Conservation (phyloP, 768 basidiomycete genomes). For the Mycena polygramma region DNA sequence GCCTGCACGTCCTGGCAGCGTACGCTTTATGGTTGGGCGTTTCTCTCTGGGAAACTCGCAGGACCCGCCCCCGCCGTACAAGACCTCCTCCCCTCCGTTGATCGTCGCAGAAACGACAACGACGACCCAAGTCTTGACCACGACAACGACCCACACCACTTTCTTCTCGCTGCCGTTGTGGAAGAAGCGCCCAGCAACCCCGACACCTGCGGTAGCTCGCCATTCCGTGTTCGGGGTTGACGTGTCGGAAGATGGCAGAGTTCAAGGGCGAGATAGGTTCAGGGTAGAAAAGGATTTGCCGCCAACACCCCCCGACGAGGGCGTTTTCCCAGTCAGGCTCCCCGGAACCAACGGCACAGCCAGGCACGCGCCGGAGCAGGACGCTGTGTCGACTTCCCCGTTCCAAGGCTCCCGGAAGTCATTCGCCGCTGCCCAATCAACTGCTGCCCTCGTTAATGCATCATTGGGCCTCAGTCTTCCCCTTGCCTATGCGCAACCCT, state of each 20-base stretch:
- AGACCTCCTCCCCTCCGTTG: slow-evolving; percentile 47
- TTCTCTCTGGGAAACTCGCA: slow-evolving; percentile 40
- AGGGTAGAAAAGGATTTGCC: slow-evolving; percentile 66
- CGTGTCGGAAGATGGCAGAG: slow-evolving; percentile 43
- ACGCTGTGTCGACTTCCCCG: slow-evolving; percentile 23
- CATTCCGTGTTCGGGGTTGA: slow-evolving; percentile 43
- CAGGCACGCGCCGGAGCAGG: slow-evolving; percentile 26
- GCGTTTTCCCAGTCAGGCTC: slow-evolving; percentile 23
- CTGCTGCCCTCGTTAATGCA: slow-evolving; percentile 66
- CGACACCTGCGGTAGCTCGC: slow-evolving; percentile 44
- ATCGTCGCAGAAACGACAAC: slow-evolving; percentile 61
- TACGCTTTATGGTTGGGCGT: slow-evolving; percentile 46
- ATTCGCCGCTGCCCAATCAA: slow-evolving; percentile 43
- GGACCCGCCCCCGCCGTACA: slow-evolving; percentile 51
- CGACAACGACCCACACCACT: slow-evolving; percentile 62
- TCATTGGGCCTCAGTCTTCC: slow-evolving; percentile 71
- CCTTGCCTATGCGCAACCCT: slow-evolving; percentile 60
- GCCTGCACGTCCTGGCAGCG: neutral
- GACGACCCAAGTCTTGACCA: slow-evolving; percentile 60
- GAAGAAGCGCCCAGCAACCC: slow-evolving; percentile 63
- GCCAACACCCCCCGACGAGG: slow-evolving; percentile 55
- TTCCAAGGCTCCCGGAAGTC: slow-evolving; percentile 32
- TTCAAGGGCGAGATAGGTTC: slow-evolving; percentile 39
- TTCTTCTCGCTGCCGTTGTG: slow-evolving; percentile 78
- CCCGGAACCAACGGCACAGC: slow-evolving; percentile 7